Evolutionary conservation across 441 rosid genomes (phyloP), one percentile per base, ranked within the genome.

Genomic region (Populus hybrid): DNA sequence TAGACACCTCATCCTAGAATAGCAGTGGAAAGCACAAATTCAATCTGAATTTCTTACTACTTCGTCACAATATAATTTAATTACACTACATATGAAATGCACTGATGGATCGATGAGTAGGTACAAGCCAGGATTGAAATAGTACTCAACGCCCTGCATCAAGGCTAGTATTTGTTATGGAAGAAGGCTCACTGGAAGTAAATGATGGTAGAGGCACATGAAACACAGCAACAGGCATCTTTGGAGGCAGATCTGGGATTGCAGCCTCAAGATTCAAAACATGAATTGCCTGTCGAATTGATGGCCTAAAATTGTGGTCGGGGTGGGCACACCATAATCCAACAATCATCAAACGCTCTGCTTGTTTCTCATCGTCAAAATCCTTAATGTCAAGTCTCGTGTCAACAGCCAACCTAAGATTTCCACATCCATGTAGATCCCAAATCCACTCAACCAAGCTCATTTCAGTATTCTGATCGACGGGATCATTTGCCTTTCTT

Each of bases 291-390:
- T 85, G 91, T 46, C 83, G 84, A 6, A 89, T 67, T 3, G 88
- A 76, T 0, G 87, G 87, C 83, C 89, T 82, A 21, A 63, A 11
- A n/a, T 11, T 72, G 23, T 42, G 54, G 65, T 84, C 87, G 0
- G 88, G 90, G 34, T 88, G 90, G 14, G 86, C 84, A 68, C 91
- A 88, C 87, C 87, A 85, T 46, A 88, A 30, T 38, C 91, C 90
- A 16, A 85, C 85, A 65, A 83, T 70, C 83, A 87, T 79, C 76
- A 88, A 71, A 63, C 81, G 11, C 68, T 80, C 79, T 3, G 54
- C 59, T 69, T 84, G 80, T 57, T 36, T 75, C 74, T 66, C 79
- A 50, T 85, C 83, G n/a, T 72, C 57, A 46, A 12, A 84, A 8
- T 79, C 77, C 10, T 7, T 4, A 46, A 46, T 1, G 7, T 12